A percentile compares a stretch with the other conserved stretches of the same genome.
phyloP scores from a whole-genome alignment of 176 grass and related monocot species.

The Bothriochloa decipiens region DNA sequence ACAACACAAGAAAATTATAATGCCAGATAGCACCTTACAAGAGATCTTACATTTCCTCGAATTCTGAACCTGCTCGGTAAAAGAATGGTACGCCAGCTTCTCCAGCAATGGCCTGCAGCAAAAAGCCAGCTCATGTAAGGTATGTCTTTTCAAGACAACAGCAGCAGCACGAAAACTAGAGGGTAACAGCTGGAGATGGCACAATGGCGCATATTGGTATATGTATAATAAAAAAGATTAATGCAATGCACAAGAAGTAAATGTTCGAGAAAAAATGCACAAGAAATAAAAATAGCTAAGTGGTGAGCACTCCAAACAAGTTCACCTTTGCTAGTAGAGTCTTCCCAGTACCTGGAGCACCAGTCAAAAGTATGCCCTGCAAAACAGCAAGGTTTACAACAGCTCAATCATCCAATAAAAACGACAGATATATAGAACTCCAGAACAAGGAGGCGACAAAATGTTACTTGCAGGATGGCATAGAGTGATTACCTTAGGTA shows the following conservation, averaged over 20 bases:
- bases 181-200: slow-evolving; percentile 23
- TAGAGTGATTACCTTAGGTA: slow-evolving; percentile 79
- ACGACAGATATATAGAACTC: background rate
- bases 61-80: slow-evolving; percentile 99
- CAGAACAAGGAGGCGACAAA: background rate
- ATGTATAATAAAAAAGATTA: slow-evolving; percentile 17
- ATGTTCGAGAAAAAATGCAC: background rate
- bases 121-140: slow-evolving; percentile 37
- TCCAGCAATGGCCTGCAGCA: slow-evolving; percentile 93
- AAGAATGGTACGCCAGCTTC: slow-evolving; percentile 99
- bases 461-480: slow-evolving; percentile 14
- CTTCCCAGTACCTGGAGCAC: slow-evolving; percentile 92
- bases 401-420: slow-evolving; percentile 19
- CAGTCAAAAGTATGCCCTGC: slow-evolving; percentile 97
- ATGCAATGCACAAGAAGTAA: background rate
- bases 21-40: slow-evolving; percentile 20
- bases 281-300: slow-evolving; percentile 2
- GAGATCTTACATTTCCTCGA: slow-evolving; percentile 98
- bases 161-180: slow-evolving; percentile 1
- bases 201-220: background rate
- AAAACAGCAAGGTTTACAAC: slow-evolving; percentile 8
- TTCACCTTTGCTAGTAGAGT: slow-evolving; percentile 91
- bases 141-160: slow-evolving; percentile 22
- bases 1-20: slow-evolving; percentile 24
- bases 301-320: slow-evolving; percentile 28